Percentiles rank a stretch among this genome's conserved stretches.
Evolutionary conservation across 1,284 basidiomycete genomes (phyloP).

Genomic region (Entoloma clypeatum): DNA sequence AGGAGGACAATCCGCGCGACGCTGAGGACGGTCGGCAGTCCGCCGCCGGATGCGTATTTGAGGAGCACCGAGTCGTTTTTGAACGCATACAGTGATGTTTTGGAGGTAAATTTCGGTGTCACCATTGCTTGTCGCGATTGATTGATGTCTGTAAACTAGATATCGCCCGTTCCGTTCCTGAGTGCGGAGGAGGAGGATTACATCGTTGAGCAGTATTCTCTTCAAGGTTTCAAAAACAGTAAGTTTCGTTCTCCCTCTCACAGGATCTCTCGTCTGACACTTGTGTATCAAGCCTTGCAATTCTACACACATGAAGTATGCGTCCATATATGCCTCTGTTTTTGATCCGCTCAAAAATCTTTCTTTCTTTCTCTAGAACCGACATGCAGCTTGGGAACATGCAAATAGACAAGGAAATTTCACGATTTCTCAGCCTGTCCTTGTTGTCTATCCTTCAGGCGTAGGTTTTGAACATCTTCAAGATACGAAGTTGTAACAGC

Average conservation of each 20-base stretch:
- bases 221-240: conserved; percentile 61
- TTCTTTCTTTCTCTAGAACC: conserved; percentile 39
- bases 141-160: conserved; percentile 31
- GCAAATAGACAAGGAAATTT: conserved; percentile 53
- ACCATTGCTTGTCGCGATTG: conserved; percentile 1
- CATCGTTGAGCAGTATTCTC: conserved; percentile 54
- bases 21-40: conserved; percentile 45
- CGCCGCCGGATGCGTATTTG: conserved; percentile 54
- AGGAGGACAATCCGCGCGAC: conserved; percentile 52
- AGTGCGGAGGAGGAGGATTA: conserved; percentile 60
- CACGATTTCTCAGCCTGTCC: conserved; percentile 52
- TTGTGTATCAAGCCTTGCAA: conserved; percentile 40
- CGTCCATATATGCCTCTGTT: no score
- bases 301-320: conserved; percentile 52
- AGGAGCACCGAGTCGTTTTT: conserved; percentile 45
- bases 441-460: conserved; percentile 52
- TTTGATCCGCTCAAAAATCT: neutral
- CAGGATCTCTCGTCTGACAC: neutral
- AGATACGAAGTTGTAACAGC: no score
- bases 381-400: conserved; percentile 45
- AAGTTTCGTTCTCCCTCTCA: conserved; percentile 22
- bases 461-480: no score
- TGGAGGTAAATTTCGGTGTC: conserved; percentile 30
- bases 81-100: conserved; percentile 43
- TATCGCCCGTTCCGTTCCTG: conserved; percentile 58